Conservation (phyloP, 371 early-diverging fungal species). For the Apophysomyces sp. region DNA sequence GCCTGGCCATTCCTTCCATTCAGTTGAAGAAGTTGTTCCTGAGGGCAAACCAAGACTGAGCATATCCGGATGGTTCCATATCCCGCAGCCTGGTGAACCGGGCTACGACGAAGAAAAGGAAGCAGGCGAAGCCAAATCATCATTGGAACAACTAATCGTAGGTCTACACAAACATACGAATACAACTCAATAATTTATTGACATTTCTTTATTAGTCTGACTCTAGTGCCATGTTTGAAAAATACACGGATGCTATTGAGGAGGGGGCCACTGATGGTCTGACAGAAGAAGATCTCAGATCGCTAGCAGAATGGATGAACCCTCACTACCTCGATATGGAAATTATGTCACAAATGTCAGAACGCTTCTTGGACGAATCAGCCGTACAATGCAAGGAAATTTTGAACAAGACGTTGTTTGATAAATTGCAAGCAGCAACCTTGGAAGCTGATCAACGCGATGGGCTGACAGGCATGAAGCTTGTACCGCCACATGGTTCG, state of each 20-base stretch:
- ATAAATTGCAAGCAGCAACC: conserved; percentile 30
- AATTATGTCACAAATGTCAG: conserved; percentile 51
- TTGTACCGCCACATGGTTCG: conserved; percentile 55
- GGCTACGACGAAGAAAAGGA: conserved; percentile 50
- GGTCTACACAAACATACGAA: conserved; percentile 13
- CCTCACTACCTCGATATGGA: conserved; percentile 57
- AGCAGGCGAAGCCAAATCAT: conserved; percentile 37
- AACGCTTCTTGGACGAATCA: conserved; percentile 65
- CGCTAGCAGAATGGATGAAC: conserved; percentile 56
- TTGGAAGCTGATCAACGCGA: conserved; percentile 32
- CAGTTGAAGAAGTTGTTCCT: conserved; percentile 74
- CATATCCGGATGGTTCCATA: conserved; percentile 81
- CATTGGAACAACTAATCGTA: conserved; percentile 46
- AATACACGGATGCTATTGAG: conserved; percentile 22
- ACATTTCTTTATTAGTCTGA: conserved; percentile 9
- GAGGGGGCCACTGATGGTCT: conserved; percentile 28
- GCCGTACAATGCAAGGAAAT: conserved; percentile 67
- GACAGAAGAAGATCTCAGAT: conserved; percentile 41
- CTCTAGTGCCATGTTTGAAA: conserved; percentile 33
- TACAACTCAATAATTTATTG: background rate
- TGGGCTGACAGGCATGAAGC: conserved; percentile 14
- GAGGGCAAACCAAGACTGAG: conserved; percentile 58
- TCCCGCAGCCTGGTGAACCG: conserved; percentile 60
- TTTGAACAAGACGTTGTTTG: conserved; percentile 44
- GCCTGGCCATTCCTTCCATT: conserved; percentile 77